phyloP scores from a whole-genome alignment of 768 basidiomycete species.

The Infundibulicybe gibba region DNA sequence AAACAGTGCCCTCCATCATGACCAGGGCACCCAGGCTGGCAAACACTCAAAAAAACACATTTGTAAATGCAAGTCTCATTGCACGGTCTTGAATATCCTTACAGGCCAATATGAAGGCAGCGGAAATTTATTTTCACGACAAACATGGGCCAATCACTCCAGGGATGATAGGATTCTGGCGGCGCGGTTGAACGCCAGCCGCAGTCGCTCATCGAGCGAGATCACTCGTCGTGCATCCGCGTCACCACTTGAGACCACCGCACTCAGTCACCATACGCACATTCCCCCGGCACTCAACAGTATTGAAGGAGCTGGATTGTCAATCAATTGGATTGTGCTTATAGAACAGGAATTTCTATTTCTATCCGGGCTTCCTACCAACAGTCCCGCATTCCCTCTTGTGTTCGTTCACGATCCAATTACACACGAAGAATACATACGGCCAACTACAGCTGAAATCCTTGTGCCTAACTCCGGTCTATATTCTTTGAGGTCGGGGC shows the following conservation, averaged over 20 bases:
- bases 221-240: too few relatives aligned
- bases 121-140: neutral
- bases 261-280: too few relatives aligned
- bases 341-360: constrained; percentile 1
- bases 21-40: too few relatives aligned
- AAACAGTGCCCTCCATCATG: too few relatives aligned
- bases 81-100: neutral
- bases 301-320: neutral
- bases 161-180: neutral
- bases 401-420: constrained; percentile 10
- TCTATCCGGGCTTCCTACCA: constrained; percentile 4
- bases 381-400: constrained; percentile 2
- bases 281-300: neutral
- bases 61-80: neutral
- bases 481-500: constrained; percentile 1
- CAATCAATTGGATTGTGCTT: neutral
- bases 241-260: too few relatives aligned
- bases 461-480: constrained; percentile 3
- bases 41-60: neutral
- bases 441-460: neutral
- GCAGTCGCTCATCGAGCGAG: neutral
- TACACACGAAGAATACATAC: constrained; percentile 4
- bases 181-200: neutral
- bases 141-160: neutral
- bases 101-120: neutral